Evolutionary conservation across 345 rosid species (phyloP).

Genomic region (Mercurialis annua): DNA sequence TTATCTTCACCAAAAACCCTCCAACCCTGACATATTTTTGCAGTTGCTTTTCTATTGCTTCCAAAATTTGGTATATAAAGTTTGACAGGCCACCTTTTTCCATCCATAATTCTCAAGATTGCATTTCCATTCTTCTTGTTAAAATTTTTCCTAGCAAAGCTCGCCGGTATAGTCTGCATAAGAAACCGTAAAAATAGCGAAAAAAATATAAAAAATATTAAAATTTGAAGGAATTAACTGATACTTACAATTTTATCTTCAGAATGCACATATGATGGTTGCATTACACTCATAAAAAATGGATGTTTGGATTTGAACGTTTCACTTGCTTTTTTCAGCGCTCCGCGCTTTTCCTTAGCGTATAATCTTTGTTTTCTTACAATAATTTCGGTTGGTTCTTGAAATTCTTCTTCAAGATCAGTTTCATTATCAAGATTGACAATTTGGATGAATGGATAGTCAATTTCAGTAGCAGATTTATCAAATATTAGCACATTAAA

Average conservation of each 20-base stretch:
- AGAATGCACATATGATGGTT: conserved; percentile 15
- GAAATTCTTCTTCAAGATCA: not conserved
- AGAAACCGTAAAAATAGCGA: not conserved
- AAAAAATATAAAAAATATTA: not conserved
- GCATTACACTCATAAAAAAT: conserved; percentile 20
- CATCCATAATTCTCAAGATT: not conserved
- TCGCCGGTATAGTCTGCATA: conserved; percentile 5
- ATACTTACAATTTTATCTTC: not conserved
- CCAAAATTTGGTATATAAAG: not conserved
- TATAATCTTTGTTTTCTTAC: not conserved
- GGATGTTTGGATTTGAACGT: conserved; percentile 25
- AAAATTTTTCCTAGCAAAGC: conserved; percentile 12
- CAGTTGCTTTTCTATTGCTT: not conserved
- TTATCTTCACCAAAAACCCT: not conserved
- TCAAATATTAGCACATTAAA: conserved; percentile 26
- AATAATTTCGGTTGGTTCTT: not conserved
- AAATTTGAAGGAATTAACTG: not conserved
- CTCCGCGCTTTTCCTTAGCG: not conserved
- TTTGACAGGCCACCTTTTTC: conserved; percentile 11
- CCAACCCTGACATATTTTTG: not conserved
- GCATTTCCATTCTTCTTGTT: not conserved
- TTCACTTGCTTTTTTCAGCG: conserved; percentile 20
- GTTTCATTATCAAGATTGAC: not conserved
- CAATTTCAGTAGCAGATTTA: conserved; percentile 21
- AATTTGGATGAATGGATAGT: conserved; percentile 14